Conservation (phyloP, 2,329 filamentous ascomycete species). For the Ophiostoma tasmaniense region DNA sequence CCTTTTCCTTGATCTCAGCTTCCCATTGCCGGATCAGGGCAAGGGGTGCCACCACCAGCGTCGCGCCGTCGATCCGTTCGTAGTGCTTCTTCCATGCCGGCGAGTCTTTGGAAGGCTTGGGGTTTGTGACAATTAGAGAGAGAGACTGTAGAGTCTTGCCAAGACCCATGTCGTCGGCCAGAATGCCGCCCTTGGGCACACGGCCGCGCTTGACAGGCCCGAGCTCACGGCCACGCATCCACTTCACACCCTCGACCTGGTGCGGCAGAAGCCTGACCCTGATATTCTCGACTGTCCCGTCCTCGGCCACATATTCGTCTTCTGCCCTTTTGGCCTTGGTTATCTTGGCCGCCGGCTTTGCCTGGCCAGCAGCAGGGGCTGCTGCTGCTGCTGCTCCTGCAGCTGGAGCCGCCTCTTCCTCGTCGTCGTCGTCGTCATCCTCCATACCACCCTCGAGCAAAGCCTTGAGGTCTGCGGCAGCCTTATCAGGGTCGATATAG, state of each 20-base stretch:
- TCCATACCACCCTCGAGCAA: conserved; percentile 75
- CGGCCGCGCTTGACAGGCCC: conserved; percentile 73
- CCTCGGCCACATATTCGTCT: conserved; percentile 30
- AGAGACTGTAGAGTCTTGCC: conserved; percentile 96
- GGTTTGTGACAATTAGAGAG: conserved; percentile 75
- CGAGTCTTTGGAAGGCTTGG: conserved; percentile 52
- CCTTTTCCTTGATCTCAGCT: conserved; percentile 77
- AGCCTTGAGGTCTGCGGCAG: conserved; percentile 69
- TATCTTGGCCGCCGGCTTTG: conserved; percentile 33
- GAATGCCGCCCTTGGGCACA: conserved; percentile 83
- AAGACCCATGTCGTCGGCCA: conserved; percentile 95
- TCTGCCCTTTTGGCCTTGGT: conserved; percentile 50
- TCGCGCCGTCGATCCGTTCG: conserved; percentile 63
- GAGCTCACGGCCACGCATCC: conserved; percentile 91
- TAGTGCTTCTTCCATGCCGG: conserved; percentile 60
- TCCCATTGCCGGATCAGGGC: conserved; percentile 98
- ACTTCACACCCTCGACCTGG: conserved; percentile 85
- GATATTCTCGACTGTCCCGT: conserved; percentile 62
- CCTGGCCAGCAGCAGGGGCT: conserved; percentile 11
- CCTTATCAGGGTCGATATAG: conserved; percentile 64
- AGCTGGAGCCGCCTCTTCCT: conserved; percentile 20
- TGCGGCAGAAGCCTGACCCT: conserved; percentile 85
- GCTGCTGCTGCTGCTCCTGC: background rate
- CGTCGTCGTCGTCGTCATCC: conserved; percentile 54
- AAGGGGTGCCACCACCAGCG: conserved; percentile 84